Evolutionary conservation across 768 basidiomycete genomes (phyloP).

Genomic region (Austroboletus eburneus): DNA sequence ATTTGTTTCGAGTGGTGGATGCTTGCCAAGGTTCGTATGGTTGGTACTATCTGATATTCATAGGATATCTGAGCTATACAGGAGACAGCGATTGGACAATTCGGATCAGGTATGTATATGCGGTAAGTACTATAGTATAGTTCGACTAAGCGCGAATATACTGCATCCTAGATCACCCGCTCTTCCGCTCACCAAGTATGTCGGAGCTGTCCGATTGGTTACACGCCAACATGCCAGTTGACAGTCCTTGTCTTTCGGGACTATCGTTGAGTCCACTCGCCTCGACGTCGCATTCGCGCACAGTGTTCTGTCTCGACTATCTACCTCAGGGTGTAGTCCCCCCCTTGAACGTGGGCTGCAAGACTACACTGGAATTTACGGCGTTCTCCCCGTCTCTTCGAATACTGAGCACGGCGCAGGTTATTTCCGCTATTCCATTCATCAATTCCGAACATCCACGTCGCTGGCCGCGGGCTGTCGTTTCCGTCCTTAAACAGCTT

Average conservation of each 20-base stretch:
- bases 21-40: constrained; percentile 19
- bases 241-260: constrained; percentile 8
- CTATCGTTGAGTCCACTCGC: constrained; percentile 7
- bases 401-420: constrained; percentile 34
- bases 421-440: constrained; percentile 44
- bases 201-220: neutral
- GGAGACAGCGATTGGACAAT: constrained; percentile 2
- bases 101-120: constrained; percentile 22
- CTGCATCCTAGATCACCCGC: neutral
- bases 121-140: neutral
- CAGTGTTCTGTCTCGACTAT: constrained; percentile 23
- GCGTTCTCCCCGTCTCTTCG: constrained; percentile 35
- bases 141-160: neutral
- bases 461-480: constrained; percentile 37
- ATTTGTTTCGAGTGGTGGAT: constrained; percentile 35
- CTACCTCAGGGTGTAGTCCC: constrained; percentile 11
- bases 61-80: constrained; percentile 1
- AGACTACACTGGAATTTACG: constrained; percentile 33
- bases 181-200: neutral
- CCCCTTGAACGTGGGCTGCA: constrained; percentile 14
- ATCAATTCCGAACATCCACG: constrained; percentile 29
- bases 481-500: constrained; percentile 36
- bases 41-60: neutral
- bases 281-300: constrained; percentile 1
- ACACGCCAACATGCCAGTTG: neutral